These are phyloP conservation scores for Calonectria montana DNA, from an alignment of 2,329 filamentous ascomycete genomes.

Conservation along the genomic window DNA sequence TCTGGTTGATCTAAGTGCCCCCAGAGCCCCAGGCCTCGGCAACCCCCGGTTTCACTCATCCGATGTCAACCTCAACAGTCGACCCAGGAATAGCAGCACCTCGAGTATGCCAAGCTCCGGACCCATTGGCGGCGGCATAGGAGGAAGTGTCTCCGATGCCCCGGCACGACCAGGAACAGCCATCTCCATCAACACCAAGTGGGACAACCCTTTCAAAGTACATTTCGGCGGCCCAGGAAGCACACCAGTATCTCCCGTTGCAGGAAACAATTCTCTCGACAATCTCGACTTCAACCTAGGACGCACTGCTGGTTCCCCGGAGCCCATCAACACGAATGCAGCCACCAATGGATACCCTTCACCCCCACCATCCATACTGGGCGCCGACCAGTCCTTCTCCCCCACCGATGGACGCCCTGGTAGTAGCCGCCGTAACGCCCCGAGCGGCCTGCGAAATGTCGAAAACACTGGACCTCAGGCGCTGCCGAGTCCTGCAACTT, in stretches of 20 bases:
- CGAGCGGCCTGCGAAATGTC: constrained; percentile 42
- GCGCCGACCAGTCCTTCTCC: constrained; percentile 43
- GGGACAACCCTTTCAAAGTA: constrained; percentile 61
- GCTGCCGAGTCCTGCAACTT: constrained; percentile 57
- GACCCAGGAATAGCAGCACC: constrained; percentile 50
- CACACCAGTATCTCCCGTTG: constrained; percentile 39
- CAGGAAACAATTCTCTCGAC: constrained; percentile 53
- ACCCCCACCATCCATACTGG: constrained; percentile 51
- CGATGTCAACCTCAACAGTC: constrained; percentile 52
- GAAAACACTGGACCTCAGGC: constrained; percentile 45
- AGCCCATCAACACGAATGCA: neutral
- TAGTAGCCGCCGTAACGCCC: constrained; percentile 36
- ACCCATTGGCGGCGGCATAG: constrained; percentile 43
- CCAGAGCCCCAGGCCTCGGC: constrained; percentile 41
- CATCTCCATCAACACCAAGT: constrained; percentile 50
- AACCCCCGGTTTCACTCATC: constrained; percentile 49
- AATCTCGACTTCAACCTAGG: constrained; percentile 52
- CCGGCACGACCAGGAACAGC: constrained; percentile 50
- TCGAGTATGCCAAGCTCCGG: constrained; percentile 50
- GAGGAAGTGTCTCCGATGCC: constrained; percentile 35
- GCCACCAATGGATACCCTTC: constrained; percentile 49
- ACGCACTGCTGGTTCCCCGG: constrained; percentile 12
- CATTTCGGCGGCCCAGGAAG: constrained; percentile 51
- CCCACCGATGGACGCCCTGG: constrained; percentile 31
- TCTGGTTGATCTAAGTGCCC: constrained; percentile 56